Evolutionary conservation across 306 rosid species (phyloP), one percentile per base, ranked within the genome.

Genomic region (Sicyos edulis): DNA sequence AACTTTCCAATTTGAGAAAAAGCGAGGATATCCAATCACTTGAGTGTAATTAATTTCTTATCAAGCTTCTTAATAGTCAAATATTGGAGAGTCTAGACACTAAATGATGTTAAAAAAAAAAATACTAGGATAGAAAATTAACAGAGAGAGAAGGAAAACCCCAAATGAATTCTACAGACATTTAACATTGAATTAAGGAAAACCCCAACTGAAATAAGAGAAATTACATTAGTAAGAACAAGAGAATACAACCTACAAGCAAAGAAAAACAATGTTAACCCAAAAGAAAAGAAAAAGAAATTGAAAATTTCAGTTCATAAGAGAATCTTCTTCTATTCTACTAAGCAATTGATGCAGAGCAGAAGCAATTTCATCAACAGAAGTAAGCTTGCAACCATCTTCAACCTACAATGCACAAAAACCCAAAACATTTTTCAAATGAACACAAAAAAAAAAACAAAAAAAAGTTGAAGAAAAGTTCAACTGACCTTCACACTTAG

Each of bases 331-430:
- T 73, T 89, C 88, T 75, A 95, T 95, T 82, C 78, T 83, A 32
- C 80, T 66, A 62, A 95, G 82, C 82, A 89, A 82, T 84, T 89
- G 88, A 77, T 85, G 82, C 78, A 87, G 78, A 24, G 97, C 97
- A 49, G 87, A 73, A 3, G 99, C 95, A 71, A 95, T 91, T 72
- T 91, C 99, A 77, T 91, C 97, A 71, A 86, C 99, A 55, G 97
- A 85, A 77, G 72, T 87, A 77, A 95, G 84, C 78, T 79, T 82
- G 74, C 99, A 91, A 55, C 85, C 96, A 64, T 95, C 99, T 60
- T 95, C 99, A 40, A 91, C 89, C 99, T 88, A 75, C 82, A 74
- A 58, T 2, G 12, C 4, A 32, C 37, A 32, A 32, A 32, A 32
- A 32, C 4, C 37, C 45, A 40, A 40, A 21, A 8, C 1, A 0